These are phyloP conservation scores for Decorospora gaudefroyi DNA, from an alignment of 2,329 filamentous ascomycete species.

Conservation along the genomic window DNA sequence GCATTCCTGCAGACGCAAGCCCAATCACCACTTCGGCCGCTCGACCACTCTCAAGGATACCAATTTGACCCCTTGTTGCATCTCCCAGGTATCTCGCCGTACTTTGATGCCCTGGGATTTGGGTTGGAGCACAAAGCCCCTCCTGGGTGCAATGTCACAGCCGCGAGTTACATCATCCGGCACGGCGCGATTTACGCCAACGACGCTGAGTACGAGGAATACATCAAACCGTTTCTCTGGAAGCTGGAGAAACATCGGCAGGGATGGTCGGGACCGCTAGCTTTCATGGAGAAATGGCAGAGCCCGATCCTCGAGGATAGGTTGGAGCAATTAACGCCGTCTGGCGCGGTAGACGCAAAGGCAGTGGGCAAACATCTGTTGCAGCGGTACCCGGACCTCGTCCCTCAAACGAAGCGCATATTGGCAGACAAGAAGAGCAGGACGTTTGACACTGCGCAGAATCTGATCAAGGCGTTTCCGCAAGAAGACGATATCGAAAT, in stretches of 20 bases:
- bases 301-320: slow-evolving; percentile 61
- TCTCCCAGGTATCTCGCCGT: slow-evolving; percentile 56
- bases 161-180: slow-evolving; percentile 55
- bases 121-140: slow-evolving; percentile 53
- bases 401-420: slow-evolving; percentile 45
- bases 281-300: slow-evolving; percentile 62
- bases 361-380: slow-evolving; percentile 64
- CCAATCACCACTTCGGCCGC: slow-evolving; percentile 25
- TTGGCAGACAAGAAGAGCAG: slow-evolving; percentile 46
- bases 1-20: slow-evolving; percentile 14
- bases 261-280: slow-evolving; percentile 58
- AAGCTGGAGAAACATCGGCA: slow-evolving; percentile 63
- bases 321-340: slow-evolving; percentile 41
- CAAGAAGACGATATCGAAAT: slow-evolving; percentile 39
- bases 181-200: slow-evolving; percentile 58
- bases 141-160: slow-evolving; percentile 55
- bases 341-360: slow-evolving; percentile 57
- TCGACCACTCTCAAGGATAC: slow-evolving; percentile 44
- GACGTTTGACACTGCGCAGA: slow-evolving; percentile 43
- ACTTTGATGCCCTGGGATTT: slow-evolving; percentile 55
- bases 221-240: slow-evolving; percentile 55
- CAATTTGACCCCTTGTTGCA: slow-evolving; percentile 55
- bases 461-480: slow-evolving; percentile 38
- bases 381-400: slow-evolving; percentile 58
- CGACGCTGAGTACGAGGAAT: slow-evolving; percentile 56